Conservation (phyloP, 2,329 filamentous ascomycete genomes). For the Celoporthe dispersa region DNA sequence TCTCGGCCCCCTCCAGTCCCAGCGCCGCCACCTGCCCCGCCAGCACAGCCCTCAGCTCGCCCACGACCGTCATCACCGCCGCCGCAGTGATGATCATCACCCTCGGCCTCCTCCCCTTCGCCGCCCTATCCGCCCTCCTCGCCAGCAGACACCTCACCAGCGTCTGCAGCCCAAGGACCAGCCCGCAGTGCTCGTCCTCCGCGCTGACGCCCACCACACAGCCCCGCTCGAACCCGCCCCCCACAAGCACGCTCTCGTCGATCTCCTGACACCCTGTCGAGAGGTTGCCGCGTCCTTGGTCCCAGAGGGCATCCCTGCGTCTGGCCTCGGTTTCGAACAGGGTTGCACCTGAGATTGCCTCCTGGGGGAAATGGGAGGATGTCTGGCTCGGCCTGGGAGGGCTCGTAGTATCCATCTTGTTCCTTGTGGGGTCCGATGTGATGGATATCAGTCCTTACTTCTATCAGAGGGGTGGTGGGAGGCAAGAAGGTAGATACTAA, state of each 20-base stretch:
- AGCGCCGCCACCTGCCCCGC: slow-evolving; percentile 38
- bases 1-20: slow-evolving; percentile 27
- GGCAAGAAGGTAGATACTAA: not conserved
- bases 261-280: slow-evolving; percentile 52
- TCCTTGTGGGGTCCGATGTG: not conserved
- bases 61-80: slow-evolving; percentile 46
- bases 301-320: slow-evolving; percentile 39
- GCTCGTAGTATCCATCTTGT: not conserved
- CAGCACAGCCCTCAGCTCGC: slow-evolving; percentile 47
- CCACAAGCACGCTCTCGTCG: slow-evolving; percentile 49
- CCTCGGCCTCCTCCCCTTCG: slow-evolving; percentile 37
- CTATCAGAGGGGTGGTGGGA: not conserved
- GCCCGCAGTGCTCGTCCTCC: slow-evolving; percentile 54
- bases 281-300: slow-evolving; percentile 38
- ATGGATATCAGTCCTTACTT: too few relatives aligned
- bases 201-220: slow-evolving; percentile 58
- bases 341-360: slow-evolving; percentile 49
- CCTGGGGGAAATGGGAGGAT: not conserved
- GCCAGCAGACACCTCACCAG: slow-evolving; percentile 10
- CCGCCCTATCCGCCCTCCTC: slow-evolving; percentile 11
- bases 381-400: not conserved
- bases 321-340: slow-evolving; percentile 46
- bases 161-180: slow-evolving; percentile 46
- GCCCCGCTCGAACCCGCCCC: slow-evolving; percentile 53
- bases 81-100: slow-evolving; percentile 56